These are phyloP conservation scores for Zygosaccharomyces rouxii DNA, from an alignment of 805 yeast species.

Conservation along the genomic window DNA sequence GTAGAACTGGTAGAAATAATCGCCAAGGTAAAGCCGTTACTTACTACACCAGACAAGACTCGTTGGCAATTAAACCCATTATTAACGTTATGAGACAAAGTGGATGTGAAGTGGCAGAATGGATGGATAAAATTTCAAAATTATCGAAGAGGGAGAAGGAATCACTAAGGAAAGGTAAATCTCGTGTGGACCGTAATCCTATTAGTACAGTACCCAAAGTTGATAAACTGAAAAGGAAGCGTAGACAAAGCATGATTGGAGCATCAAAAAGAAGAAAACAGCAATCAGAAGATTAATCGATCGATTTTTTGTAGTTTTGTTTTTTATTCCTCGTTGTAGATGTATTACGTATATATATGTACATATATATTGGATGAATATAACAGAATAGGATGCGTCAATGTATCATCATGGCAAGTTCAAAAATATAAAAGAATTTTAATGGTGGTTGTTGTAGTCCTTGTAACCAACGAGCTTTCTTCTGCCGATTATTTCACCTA, in stretches of 20 bases:
- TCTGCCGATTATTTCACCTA: constrained; percentile 96
- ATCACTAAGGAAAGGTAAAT: constrained; percentile 50
- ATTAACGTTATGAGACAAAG: constrained; percentile 94
- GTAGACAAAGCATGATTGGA: constrained; percentile 64
- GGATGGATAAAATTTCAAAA: constrained; percentile 76
- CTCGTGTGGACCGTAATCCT: constrained; percentile 51
- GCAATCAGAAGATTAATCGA: constrained; percentile 1
- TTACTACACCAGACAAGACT: constrained; percentile 87
- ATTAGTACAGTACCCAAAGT: constrained; percentile 82
- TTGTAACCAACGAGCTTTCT: constrained; percentile 87
- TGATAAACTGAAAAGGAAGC: constrained; percentile 58
- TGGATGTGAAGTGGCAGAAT: constrained; percentile 65
- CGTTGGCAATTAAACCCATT: constrained; percentile 68
- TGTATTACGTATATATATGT: constrained; percentile 12
- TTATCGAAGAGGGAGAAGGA: constrained; percentile 60
- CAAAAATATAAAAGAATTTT: background rate
- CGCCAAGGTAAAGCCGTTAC: constrained; percentile 83
- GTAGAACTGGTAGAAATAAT: constrained; percentile 98
- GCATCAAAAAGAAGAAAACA: constrained; percentile 64
- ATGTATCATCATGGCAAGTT: constrained; percentile 3
- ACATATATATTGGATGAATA: constrained; percentile 15
- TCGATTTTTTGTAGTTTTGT: background rate
- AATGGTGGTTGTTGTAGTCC: constrained; percentile 23
- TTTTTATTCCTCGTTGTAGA: constrained; percentile 6
- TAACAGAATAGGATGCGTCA: constrained; percentile 11